Evolutionary conservation across 2,329 filamentous ascomycete species (phyloP).

Genomic region (Beauveria australis): DNA sequence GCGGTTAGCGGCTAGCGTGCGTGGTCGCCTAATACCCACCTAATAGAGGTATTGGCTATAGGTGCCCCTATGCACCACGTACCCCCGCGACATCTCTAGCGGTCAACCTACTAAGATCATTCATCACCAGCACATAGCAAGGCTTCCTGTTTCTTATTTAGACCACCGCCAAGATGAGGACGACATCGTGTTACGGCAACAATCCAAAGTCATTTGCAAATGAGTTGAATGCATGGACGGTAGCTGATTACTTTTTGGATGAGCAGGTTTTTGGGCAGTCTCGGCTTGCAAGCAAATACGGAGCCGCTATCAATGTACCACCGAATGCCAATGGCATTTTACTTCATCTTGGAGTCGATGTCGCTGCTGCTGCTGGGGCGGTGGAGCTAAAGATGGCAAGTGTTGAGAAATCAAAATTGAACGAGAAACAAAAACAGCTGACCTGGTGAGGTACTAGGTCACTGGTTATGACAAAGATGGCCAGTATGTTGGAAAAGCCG

Average conservation of each 20-base stretch:
- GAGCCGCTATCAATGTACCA: constrained; percentile 50
- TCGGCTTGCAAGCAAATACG: constrained; percentile 43
- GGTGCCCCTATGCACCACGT: neutral
- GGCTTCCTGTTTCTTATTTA: neutral
- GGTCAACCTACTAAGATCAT: too few species aligned
- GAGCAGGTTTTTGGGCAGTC: constrained; percentile 46
- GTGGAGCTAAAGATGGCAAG: neutral
- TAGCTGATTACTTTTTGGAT: neutral
- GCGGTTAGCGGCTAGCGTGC: neutral
- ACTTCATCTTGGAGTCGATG: constrained; percentile 26
- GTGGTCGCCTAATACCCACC: too few species aligned
- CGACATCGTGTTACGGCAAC: constrained; percentile 33
- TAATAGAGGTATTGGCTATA: too few species aligned
- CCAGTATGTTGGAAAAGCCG: neutral
- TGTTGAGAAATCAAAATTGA: neutral
- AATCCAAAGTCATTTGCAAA: neutral
- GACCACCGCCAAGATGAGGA: neutral
- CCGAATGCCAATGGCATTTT: constrained; percentile 53
- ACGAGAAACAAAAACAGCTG: neutral
- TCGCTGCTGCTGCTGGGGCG: constrained; percentile 27
- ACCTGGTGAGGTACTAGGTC: neutral
- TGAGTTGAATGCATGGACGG: neutral
- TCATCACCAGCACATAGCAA: neutral
- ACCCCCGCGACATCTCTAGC: neutral
- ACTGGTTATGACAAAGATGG: neutral